A percentile compares a stretch with the other conserved stretches of the same genome.
These are phyloP conservation scores for Sporothrix humicola DNA, from an alignment of 2,329 filamentous ascomycete genomes.

Conservation along the genomic window DNA sequence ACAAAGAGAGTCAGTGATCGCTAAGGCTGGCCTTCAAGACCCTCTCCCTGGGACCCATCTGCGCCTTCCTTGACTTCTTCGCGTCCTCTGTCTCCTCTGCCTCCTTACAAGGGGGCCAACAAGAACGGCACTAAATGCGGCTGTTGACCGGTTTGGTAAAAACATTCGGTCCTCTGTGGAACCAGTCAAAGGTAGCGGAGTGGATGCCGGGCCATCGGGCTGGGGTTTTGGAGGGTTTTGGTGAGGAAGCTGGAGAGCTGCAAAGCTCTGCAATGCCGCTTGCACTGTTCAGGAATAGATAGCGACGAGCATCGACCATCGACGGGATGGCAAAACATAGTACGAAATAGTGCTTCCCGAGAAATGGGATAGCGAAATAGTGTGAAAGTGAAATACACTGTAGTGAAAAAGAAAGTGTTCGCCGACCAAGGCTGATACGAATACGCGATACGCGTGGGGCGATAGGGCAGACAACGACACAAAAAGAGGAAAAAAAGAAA, in stretches of 20 bases:
- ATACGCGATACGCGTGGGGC: slow-evolving; percentile 15
- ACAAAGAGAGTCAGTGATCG: background rate
- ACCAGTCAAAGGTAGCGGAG: background rate
- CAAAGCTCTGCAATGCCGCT: background rate
- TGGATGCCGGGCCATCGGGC: slow-evolving; percentile 6
- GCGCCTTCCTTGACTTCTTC: background rate
- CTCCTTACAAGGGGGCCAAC: background rate
- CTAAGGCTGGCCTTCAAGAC: background rate
- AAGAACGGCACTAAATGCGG: background rate
- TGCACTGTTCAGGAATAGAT: slow-evolving; percentile 7
- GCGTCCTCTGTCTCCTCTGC: background rate
- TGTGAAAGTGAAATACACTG: no score
- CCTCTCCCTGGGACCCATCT: background rate
- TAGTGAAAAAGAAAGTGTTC: background rate
- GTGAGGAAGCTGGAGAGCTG: background rate
- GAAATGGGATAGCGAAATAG: background rate
- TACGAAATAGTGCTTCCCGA: background rate
- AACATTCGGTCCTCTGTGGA: background rate
- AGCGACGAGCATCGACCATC: background rate
- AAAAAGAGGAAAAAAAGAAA: background rate
- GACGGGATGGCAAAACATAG: background rate
- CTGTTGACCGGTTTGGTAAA: slow-evolving; percentile 12
- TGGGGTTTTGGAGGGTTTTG: background rate
- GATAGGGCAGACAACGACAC: background rate
- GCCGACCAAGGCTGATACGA: background rate